phyloP scores from a whole-genome alignment of 139 green algal species.

The Marvania coccoides region DNA sequence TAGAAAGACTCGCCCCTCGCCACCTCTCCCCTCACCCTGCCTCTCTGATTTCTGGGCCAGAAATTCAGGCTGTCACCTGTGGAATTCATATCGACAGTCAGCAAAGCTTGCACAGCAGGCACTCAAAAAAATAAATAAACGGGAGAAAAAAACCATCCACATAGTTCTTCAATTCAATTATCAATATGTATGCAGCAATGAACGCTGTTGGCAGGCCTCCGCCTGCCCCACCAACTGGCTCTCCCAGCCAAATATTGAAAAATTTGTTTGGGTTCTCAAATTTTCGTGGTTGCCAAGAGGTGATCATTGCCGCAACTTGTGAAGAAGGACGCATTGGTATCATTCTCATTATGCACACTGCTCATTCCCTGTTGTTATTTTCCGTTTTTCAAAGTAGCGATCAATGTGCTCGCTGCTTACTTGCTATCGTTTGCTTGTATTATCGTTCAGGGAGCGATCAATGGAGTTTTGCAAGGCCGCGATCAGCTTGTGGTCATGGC shows the following conservation, averaged over 20 bases:
- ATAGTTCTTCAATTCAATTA: too few relatives aligned
- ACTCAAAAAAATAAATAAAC: too few relatives aligned
- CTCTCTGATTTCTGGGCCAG: too few relatives aligned
- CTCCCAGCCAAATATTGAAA: neutral
- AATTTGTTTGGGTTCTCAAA: neutral
- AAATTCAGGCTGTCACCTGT: too few relatives aligned
- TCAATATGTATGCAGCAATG: too few relatives aligned
- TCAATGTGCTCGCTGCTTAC: neutral
- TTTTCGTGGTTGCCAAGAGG: constrained; percentile 13
- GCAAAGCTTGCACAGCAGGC: too few relatives aligned
- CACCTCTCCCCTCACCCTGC: too few relatives aligned
- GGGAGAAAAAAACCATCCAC: too few relatives aligned
- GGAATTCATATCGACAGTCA: too few relatives aligned
- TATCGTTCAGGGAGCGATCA: constrained; percentile 18
- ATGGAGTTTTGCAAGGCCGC: constrained; percentile 1
- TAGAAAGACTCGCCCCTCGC: too few relatives aligned
- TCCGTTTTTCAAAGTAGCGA: neutral
- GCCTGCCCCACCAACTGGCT: too few relatives aligned
- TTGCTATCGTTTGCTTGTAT: neutral
- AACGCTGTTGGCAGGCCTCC: too few relatives aligned
- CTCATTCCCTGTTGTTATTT: neutral
- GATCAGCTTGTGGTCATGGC: constrained; percentile 37
- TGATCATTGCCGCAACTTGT: neutral
- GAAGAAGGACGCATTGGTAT: neutral
- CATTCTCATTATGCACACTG: neutral